Evolutionary conservation across 2,329 filamentous ascomycete genomes (phyloP), one percentile per base, ranked within the genome.

Genomic region (Diaporthe sp.): DNA sequence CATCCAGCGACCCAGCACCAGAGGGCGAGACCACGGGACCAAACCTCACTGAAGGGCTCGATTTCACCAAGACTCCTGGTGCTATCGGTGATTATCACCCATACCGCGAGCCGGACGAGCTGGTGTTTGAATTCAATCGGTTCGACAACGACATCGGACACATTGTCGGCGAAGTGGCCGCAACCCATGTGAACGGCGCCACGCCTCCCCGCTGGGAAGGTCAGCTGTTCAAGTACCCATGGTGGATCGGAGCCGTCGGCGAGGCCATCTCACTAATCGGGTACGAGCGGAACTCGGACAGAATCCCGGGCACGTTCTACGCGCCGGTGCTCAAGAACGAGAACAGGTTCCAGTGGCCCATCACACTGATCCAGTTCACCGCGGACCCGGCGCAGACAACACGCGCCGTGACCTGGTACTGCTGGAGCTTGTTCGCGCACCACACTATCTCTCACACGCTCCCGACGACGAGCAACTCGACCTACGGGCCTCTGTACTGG

Each of bases 221-320:
- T 4, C 79, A 85, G 20, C 85, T 88, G 67, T 85, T 85, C 78
- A 81, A 83, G 49, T 90, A 86, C 78, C 90, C 87, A 0, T 90
- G 87, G 85, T 90, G 88, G 90, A 88, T 90, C 70, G 91, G 90
- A 31, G 85, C 88, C 6, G 89, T 94, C 3, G 89, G 88, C 28
- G 92, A 94, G 81, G 92, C 91, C 34, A 86, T 94, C n/a, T 92
- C 89, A 73, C 85, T 93, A 22, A 86, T 94, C 77, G 90, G 91
- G 25, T 90, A 90, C 42, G 92, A 94, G 85, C 87, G 92, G 74
- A 94, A 94, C 82, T 86, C 87, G 4, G 90, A 92, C 78, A 86
- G 88, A 28, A 87, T 92, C 60, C 86, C 87, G 2, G 89, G 89
- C 9, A 87, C 88, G 0, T 85, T 87, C 71, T 90, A 90, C 77